These are phyloP conservation scores for Thecaphora frezii DNA, from an alignment of 1,284 basidiomycete species.

Conservation along the genomic window DNA sequence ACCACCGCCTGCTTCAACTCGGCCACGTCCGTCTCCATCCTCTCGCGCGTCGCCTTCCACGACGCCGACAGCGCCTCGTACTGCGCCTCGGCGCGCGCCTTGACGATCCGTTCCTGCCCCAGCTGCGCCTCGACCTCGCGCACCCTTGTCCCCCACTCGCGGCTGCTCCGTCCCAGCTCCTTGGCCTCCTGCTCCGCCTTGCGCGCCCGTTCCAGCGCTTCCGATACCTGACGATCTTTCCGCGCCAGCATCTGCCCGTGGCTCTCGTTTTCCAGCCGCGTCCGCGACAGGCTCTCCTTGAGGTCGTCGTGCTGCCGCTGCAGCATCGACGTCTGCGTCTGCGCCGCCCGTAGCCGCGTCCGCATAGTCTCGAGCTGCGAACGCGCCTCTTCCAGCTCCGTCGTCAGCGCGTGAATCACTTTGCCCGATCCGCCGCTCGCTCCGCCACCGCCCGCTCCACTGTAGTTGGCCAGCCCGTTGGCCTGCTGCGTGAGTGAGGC, in stretches of 20 bases:
- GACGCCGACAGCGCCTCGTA: slow-evolving; percentile 33
- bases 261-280: slow-evolving; percentile 79
- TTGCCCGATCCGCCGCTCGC: slow-evolving; percentile 11
- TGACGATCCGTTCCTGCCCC: slow-evolving; percentile 36
- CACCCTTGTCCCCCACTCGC: slow-evolving; percentile 52
- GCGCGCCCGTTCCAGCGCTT: slow-evolving; percentile 60
- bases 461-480: slow-evolving; percentile 5
- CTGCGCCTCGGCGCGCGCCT: slow-evolving; percentile 30
- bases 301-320: slow-evolving; percentile 81
- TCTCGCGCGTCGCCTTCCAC: slow-evolving; percentile 39
- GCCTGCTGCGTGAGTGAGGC: slow-evolving; percentile 4
- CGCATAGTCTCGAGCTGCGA: slow-evolving; percentile 75
- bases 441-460: slow-evolving; percentile 3
- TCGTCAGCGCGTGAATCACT: slow-evolving; percentile 38
- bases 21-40: slow-evolving; percentile 32
- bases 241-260: slow-evolving; percentile 79
- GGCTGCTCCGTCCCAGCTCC: slow-evolving; percentile 43
- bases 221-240: slow-evolving; percentile 79
- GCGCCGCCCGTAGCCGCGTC: slow-evolving; percentile 72
- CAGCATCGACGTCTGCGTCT: slow-evolving; percentile 70
- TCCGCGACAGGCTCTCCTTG: slow-evolving; percentile 76
- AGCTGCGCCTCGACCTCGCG: slow-evolving; percentile 43
- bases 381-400: slow-evolving; percentile 21
- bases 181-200: slow-evolving; percentile 53
- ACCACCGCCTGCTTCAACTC: neutral